Evolutionary conservation across 768 basidiomycete species (phyloP), one percentile per base, ranked within the genome.

Genomic region (Tulasnella sp.): DNA sequence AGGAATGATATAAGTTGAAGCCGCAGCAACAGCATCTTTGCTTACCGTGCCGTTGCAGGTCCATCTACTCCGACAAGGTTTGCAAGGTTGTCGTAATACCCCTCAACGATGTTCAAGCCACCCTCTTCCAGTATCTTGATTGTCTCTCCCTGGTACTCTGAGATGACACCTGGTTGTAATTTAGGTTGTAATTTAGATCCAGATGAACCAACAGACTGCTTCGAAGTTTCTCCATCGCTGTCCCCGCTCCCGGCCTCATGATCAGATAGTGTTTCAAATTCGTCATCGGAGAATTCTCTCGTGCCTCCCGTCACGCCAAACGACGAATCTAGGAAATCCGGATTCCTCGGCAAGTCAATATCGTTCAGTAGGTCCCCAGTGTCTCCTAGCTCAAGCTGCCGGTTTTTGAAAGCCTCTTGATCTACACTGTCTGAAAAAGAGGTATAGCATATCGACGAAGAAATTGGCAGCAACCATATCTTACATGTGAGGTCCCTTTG

Each of bases 321-420:
- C 3, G 85, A 82, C 46, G 75, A 77, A 57, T 90, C 87, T 40
- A 98, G 70, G 60, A 92, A 98, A 60, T 91, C 86, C 41, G 72
- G 66, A 63, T 98, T 93, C 19, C 73, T 83, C 0, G 93, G 93
- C 7, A 98, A 69, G 62, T 98, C 91, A 20, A 42, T n/a, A 59
- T 98, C 93, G 28, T 72, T 69, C 51, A 98, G 81, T 78, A 95
- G 79, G 64, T 96, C 93, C 12, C 86, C 80, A 7, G 79, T 74
- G 8, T 78, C 74, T 19, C 83, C 82, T 35, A 93, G 70, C 57
- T 88, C 81, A 2, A 88, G 88, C 5, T 79, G 61, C 37, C 67
- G 70, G 4, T 16, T 19, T 44, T 70, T 74, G 68, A 93, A 95
- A 1, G 90, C 86, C 31, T 82, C 65, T 51, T 90, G 82, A 48